These are phyloP conservation scores for Nitzschia sp. DNA, from an alignment of 108 stramenopile species.

Conservation along the genomic window DNA sequence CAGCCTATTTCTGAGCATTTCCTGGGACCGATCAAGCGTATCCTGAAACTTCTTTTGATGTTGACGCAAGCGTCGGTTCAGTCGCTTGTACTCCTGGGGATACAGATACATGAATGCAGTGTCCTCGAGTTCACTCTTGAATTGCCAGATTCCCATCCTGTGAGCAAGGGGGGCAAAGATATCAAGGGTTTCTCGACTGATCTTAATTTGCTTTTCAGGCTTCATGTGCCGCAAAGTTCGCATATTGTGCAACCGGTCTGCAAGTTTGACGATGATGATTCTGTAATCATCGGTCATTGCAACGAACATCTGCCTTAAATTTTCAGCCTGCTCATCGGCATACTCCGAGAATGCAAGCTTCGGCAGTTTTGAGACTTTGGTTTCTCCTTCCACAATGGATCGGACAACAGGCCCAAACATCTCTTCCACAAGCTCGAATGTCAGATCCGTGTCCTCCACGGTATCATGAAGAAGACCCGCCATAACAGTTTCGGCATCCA, in stretches of 20 bases:
- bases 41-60: conserved; percentile 74
- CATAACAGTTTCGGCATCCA: conserved; percentile 92
- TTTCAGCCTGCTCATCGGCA: conserved; percentile 93
- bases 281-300: conserved; percentile 97
- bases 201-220: conserved; percentile 90
- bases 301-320: conserved; percentile 94
- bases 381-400: conserved; percentile 95
- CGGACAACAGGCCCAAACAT: conserved; percentile 88
- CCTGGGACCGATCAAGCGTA: conserved; percentile 79
- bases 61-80: conserved; percentile 64
- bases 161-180: conserved; percentile 97
- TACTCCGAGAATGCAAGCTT: conserved; percentile 79
- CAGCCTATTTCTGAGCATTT: conserved; percentile 71
- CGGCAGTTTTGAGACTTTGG: conserved; percentile 92
- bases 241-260: conserved; percentile 96
- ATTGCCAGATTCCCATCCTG: conserved; percentile 95
- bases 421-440: conserved; percentile 89
- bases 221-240: conserved; percentile 91
- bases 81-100: conserved; percentile 86
- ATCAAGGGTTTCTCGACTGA: conserved; percentile 91
- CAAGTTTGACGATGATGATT: conserved; percentile 94
- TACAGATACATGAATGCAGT: conserved; percentile 94
- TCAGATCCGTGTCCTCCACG: conserved; percentile 94
- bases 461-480: conserved; percentile 97
- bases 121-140: conserved; percentile 95